These are phyloP conservation scores for Stephania japonica DNA, from an alignment of 164 flowering plant species.

Conservation along the genomic window DNA sequence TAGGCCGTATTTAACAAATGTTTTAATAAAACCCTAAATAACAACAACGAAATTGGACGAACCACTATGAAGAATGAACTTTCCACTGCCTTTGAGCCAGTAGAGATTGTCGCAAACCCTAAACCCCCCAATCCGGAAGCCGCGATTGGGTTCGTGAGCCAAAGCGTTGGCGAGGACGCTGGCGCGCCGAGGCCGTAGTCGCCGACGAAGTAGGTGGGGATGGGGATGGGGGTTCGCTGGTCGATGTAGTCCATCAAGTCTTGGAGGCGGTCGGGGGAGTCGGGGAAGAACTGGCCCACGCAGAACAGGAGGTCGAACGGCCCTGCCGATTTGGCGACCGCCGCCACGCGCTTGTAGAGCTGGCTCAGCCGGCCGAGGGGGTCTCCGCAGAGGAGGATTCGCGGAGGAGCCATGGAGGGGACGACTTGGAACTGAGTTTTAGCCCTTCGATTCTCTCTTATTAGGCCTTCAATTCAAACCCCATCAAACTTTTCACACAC, in stretches of 20 bases:
- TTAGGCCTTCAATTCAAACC: no score
- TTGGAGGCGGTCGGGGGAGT: conserved; percentile 50
- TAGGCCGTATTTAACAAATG: no score
- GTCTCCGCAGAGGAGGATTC: conserved; percentile 88
- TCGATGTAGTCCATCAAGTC: conserved; percentile 57
- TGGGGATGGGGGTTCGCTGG: conserved; percentile 52
- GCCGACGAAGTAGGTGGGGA: conserved; percentile 89
- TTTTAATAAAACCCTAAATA: not conserved
- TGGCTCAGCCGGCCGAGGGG: conserved; percentile 74
- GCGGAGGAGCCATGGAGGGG: conserved; percentile 56
- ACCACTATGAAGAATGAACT: conserved; percentile 58
- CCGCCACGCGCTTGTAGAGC: conserved; percentile 74
- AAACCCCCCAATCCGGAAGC: conserved; percentile 85
- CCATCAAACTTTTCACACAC: no score
- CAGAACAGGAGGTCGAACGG: conserved; percentile 87
- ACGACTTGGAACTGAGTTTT: no score
- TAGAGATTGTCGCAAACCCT: conserved; percentile 56
- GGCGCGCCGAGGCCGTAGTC: conserved; percentile 76
- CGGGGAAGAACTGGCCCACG: conserved; percentile 96
- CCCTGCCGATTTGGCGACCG: conserved; percentile 81
- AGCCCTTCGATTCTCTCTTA: no score
- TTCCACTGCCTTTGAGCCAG: conserved; percentile 96
- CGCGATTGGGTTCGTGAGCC: conserved; percentile 40
- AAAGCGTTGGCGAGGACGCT: conserved; percentile 51
- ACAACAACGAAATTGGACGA: not conserved